Base-by-base conservation (phyloP, 345 rosid genomes). In the Citrus maxima region DNA sequence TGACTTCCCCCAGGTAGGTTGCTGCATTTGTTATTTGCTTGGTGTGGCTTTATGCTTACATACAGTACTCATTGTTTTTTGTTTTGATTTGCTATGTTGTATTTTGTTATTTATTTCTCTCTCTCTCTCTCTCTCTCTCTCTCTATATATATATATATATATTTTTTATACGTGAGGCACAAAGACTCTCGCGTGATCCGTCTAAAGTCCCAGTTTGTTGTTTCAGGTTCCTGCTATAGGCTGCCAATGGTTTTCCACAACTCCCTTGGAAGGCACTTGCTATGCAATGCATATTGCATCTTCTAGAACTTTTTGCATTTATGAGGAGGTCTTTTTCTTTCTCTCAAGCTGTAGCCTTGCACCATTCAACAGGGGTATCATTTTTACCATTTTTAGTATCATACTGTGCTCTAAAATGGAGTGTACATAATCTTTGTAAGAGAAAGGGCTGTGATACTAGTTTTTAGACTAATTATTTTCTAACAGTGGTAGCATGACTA, bases 231-330 rank as follows among this genome's bases (percentile, higher is more conserved):
- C 92, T 78, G 89, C 88, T 76, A 88, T 93, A 75, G 95, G 93
- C 27, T 84, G 93, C 85, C 97, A 93, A 84, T 92, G 97, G 95
- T 92, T 92, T 84, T 88, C 97, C 79, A 85, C 88, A 75, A 61
- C 84, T 58, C 85, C 85, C 70, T n/a, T 81, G 3, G 88, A 83
- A 70, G 88, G 84, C 7, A 83, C 87, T 72, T 73, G 70, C 25
- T 95, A 86, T 84, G 83, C 74, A 49, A 81, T 74, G 37, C 84
- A 90, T 78, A 91, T 95, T 65, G 92, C 98, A 78, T 71, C 88
- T 72, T 83, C 97, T 7, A 89, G 97, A 81, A 93, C 98, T 38
- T 95, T 95, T 82, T 91, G 98, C 84, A 66, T 95, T 67, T 88
- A 82, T 19, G 97, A 95, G 86, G 94, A 95, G 98, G 98, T 93